Base-by-base conservation (phyloP, 2,329 filamentous ascomycete genomes). In the Lasiodiplodia gonubiensis region DNA sequence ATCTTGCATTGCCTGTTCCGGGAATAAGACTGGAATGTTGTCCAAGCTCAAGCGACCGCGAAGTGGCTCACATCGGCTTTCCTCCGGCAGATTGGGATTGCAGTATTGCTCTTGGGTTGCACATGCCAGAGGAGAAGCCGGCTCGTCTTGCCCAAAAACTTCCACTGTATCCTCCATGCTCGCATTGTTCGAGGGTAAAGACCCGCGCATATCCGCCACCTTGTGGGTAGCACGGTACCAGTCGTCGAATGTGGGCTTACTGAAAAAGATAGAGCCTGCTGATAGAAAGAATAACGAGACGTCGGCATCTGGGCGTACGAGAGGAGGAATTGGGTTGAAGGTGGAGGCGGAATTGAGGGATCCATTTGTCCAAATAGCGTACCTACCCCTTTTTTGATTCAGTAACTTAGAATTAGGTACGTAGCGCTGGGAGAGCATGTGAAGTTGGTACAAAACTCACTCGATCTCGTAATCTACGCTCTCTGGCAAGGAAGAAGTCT, bases 101-200 rank as follows among this genome's bases (percentile, higher is more conserved):
- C 70, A 71, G 33, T 30, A 65, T 27, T 64, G 64, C 2, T 35
- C 27, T 66, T 59, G 59, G 7, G 18, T 49, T 3, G 66, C 18
- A n/a, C 70, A 70, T 2, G 60, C 69, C 18, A 71, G 42, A 0
- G 54, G 60, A 14, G 54, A 61, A 3, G 51, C 68, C 16, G 64
- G 46, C 4, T 68, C 51, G 27, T 70, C 63, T 14, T 49, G 61
- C 25, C 54, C 66, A 18, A 8, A 42, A 16, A 42, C 7, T 7
- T 18, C 18, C 3, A 42, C 5, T n/a, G 39, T 18, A 33, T 33
- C 10, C 3, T 33, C 30, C n/a, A n/a, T n/a, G 7, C 30, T 33
- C 30, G 30, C 10, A 8, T 33, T 8, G 30, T 33, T 33, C 30
- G 30, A 33, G 30, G n/a, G n/a, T n/a, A n/a, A n/a, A n/a, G n/a